These are phyloP conservation scores for Botrytis squamosa DNA, from an alignment of 2,329 filamentous ascomycete genomes.

Conservation along the genomic window DNA sequence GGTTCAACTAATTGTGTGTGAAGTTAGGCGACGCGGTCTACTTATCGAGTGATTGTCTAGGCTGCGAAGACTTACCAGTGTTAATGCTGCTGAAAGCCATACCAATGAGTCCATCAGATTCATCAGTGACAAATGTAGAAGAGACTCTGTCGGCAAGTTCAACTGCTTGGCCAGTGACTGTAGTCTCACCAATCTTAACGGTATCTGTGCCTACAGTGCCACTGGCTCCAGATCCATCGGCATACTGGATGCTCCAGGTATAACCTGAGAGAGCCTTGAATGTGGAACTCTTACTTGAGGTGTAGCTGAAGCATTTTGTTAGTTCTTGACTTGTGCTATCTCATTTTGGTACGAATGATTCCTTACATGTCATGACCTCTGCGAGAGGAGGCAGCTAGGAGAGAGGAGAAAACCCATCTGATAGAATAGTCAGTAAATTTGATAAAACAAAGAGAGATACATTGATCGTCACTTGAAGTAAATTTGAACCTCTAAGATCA, in stretches of 20 bases:
- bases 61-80: constrained; percentile 27
- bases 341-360: not conserved
- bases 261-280: constrained; percentile 33
- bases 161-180: constrained; percentile 36
- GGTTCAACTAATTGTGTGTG: constrained; percentile 27
- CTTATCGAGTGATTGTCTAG: not conserved
- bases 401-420: constrained; percentile 38
- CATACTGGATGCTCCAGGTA: constrained; percentile 38
- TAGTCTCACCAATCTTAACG: constrained; percentile 39
- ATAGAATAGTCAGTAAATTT: not conserved
- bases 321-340: not conserved
- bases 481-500: not conserved
- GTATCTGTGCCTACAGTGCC: constrained; percentile 39
- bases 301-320: constrained; percentile 31
- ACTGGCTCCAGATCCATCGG: constrained; percentile 41
- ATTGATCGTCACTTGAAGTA: not conserved
- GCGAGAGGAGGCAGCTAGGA: constrained; percentile 25
- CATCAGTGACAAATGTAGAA: constrained; percentile 36
- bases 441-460: not conserved
- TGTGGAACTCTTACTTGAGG: constrained; percentile 31
- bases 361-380: constrained; percentile 17
- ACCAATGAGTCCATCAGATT: constrained; percentile 59
- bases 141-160: constrained; percentile 38
- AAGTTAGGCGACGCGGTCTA: not conserved
- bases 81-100: constrained; percentile 46